Conservation (phyloP, 2,329 filamentous ascomycete genomes). For the Cercospora zeina region DNA sequence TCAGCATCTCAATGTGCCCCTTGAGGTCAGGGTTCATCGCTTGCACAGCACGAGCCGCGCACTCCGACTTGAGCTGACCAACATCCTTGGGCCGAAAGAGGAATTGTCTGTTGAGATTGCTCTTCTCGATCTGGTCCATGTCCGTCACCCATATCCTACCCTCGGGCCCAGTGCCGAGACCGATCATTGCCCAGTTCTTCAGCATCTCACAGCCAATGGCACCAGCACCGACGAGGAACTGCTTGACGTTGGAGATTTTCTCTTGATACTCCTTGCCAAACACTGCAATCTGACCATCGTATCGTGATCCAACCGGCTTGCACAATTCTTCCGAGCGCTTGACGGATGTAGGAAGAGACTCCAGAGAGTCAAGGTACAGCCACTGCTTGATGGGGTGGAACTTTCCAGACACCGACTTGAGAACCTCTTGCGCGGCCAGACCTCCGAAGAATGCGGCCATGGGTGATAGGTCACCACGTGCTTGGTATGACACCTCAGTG, state of each 20-base stretch:
- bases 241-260: conserved; percentile 83
- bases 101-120: conserved; percentile 96
- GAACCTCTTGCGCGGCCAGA: conserved; percentile 86
- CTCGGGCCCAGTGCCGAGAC: conserved; percentile 80
- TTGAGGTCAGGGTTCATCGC: conserved; percentile 92
- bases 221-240: conserved; percentile 94
- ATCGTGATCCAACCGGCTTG: conserved; percentile 79
- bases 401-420: conserved; percentile 97
- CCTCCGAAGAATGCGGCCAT: conserved; percentile 96
- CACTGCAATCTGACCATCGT: conserved; percentile 96
- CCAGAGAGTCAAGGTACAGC: conserved; percentile 97
- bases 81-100: conserved; percentile 92
- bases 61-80: conserved; percentile 94
- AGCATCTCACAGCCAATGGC: conserved; percentile 99
- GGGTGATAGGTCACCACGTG: conserved; percentile 82
- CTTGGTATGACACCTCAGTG: conserved; percentile 91
- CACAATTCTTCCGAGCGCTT: conserved; percentile 82
- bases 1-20: conserved; percentile 80
- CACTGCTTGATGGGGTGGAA: conserved; percentile 95
- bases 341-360: conserved; percentile 77
- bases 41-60: conserved; percentile 83
- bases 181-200: conserved; percentile 99
- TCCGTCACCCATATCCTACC: conserved; percentile 92
- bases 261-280: conserved; percentile 93
- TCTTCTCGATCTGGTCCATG: conserved; percentile 98